phyloP scores from a whole-genome alignment of 2,329 filamentous ascomycete genomes.

The Alternaria gansuensis region DNA sequence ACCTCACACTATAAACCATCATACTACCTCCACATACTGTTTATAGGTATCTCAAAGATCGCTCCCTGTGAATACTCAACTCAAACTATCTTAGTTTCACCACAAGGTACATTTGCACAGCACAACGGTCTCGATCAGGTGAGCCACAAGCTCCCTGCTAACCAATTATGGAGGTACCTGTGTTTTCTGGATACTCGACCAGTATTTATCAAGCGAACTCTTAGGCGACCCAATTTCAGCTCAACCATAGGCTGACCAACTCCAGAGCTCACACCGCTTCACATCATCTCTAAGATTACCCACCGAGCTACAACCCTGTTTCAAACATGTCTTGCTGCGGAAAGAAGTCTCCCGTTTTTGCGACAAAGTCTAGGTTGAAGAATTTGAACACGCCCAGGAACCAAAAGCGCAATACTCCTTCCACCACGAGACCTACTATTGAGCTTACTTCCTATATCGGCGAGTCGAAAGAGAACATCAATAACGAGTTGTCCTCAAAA shows the following conservation, averaged over 20 bases:
- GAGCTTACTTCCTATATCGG: not conserved
- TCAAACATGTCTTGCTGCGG: not conserved
- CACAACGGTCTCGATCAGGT: not conserved
- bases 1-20: not conserved
- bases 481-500: not conserved
- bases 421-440: not conserved
- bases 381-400: not conserved
- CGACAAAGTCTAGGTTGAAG: slow-evolving; percentile 2
- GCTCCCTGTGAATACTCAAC: not conserved
- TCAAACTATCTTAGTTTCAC: not conserved
- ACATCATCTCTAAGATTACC: not conserved
- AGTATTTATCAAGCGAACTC: too few species aligned
- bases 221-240: not conserved
- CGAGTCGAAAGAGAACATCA: not conserved
- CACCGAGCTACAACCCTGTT: not conserved
- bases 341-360: slow-evolving; percentile 5
- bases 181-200: not conserved
- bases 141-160: not conserved
- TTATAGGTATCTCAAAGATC: not conserved
- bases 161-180: not conserved
- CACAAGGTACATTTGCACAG: not conserved
- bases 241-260: not conserved
- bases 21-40: fast-evolving
- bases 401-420: not conserved
- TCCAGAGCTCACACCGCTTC: not conserved